Conservation (phyloP, 768 basidiomycete species). For the Rhodosporidiobolus odoratus region DNA sequence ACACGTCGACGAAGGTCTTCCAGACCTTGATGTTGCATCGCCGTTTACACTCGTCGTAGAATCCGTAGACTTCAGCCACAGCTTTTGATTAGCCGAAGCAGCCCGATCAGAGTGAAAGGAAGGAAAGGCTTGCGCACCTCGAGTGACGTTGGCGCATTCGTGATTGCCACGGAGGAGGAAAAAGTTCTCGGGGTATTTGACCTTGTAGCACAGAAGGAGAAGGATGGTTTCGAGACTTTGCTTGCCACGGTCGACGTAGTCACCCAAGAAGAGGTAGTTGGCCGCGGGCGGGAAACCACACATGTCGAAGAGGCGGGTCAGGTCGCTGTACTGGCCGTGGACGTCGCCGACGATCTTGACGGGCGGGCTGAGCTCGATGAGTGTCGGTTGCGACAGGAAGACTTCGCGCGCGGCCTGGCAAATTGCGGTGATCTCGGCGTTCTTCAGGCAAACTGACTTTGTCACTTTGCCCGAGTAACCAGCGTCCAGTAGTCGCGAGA, state of each 20-base stretch:
- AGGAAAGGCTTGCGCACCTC: slow-evolving; percentile 63
- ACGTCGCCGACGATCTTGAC: slow-evolving; percentile 99
- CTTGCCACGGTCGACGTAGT: slow-evolving; percentile 98
- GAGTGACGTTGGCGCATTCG: slow-evolving; percentile 97
- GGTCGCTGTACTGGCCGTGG: slow-evolving; percentile 97
- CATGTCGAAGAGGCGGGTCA: slow-evolving; percentile 98
- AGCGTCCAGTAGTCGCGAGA: slow-evolving; percentile 87
- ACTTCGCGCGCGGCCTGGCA: slow-evolving; percentile 94
- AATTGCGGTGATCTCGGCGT: slow-evolving; percentile 86
- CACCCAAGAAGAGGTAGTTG: slow-evolving; percentile 97
- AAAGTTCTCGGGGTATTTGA: slow-evolving; percentile 99
- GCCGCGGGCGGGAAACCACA: slow-evolving; percentile 96
- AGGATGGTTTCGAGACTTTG: slow-evolving; percentile 98
- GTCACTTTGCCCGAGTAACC: slow-evolving; percentile 97
- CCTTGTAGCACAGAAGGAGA: slow-evolving; percentile 94
- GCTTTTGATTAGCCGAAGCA: no score
- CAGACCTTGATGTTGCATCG: slow-evolving; percentile 99
- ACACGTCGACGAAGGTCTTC: slow-evolving; percentile 99
- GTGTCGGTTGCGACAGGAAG: slow-evolving; percentile 90
- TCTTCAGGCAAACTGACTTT: slow-evolving; percentile 85
- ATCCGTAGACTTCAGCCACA: slow-evolving; percentile 89
- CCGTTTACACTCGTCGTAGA: slow-evolving; percentile 99
- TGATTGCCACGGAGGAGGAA: slow-evolving; percentile 96
- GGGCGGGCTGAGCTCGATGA: slow-evolving; percentile 93
- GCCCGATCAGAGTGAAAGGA: no score